These are phyloP conservation scores for Mariannaea elegans DNA, from an alignment of 2,329 filamentous ascomycete species.

Conservation along the genomic window DNA sequence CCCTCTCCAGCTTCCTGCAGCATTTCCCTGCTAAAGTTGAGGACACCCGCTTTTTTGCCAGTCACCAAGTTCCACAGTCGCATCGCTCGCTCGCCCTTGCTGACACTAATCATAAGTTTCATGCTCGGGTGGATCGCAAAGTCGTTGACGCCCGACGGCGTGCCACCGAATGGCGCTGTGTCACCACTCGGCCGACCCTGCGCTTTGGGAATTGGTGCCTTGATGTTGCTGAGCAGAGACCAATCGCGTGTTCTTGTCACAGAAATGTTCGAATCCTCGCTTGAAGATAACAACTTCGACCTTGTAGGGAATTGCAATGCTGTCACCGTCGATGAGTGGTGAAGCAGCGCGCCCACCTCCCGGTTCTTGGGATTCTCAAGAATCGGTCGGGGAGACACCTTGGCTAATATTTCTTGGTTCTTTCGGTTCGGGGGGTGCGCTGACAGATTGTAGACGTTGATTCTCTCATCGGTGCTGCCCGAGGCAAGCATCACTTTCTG, in stretches of 20 bases:
- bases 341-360: conserved; percentile 85
- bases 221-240: conserved; percentile 86
- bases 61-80: conserved; percentile 96
- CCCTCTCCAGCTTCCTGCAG: conserved; percentile 80
- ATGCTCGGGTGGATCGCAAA: conserved; percentile 96
- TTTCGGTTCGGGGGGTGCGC: conserved; percentile 68
- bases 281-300: conserved; percentile 85
- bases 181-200: conserved; percentile 86
- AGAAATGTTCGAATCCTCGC: conserved; percentile 91
- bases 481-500: conserved; percentile 91
- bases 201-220: conserved; percentile 84
- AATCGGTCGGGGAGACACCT: conserved; percentile 76
- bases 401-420: conserved; percentile 68
- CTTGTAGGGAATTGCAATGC: conserved; percentile 83
- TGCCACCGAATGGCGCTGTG: conserved; percentile 82
- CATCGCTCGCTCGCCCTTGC: conserved; percentile 90
- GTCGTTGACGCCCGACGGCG: conserved; percentile 90
- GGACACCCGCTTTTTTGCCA: conserved; percentile 91
- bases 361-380: conserved; percentile 87
- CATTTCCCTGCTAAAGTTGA: conserved; percentile 82
- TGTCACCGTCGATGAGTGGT: conserved; percentile 86
- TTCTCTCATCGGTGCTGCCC: conserved; percentile 90
- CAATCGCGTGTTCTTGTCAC: conserved; percentile 90
- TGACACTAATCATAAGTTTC: conserved; percentile 95
- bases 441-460: conserved; percentile 94